phyloP scores from a whole-genome alignment of 495 filamentous ascomycete species.

The Chaetomium fimeti region DNA sequence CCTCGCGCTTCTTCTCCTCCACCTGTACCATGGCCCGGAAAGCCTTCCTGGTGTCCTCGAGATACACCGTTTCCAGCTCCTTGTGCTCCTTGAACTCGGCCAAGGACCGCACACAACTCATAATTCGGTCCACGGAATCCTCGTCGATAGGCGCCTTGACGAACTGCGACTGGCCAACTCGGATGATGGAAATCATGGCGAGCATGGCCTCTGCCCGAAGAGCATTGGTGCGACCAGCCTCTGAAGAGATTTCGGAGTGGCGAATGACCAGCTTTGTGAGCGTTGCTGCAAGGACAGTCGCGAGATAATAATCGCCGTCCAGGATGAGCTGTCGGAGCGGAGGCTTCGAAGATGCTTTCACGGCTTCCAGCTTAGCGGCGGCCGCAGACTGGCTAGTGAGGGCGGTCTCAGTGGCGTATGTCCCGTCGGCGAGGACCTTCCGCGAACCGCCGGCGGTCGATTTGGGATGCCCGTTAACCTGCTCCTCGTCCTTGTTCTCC shows the following conservation, averaged over 20 bases:
- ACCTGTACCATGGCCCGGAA: slow-evolving; percentile 98
- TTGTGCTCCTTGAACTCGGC: slow-evolving; percentile 88
- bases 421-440: slow-evolving; percentile 93
- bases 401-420: slow-evolving; percentile 94
- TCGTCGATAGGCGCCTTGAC: slow-evolving; percentile 97
- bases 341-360: slow-evolving; percentile 95
- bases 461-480: slow-evolving; percentile 79
- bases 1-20: slow-evolving; percentile 94
- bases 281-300: slow-evolving; percentile 88
- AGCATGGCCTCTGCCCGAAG: slow-evolving; percentile 97
- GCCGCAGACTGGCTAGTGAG: slow-evolving; percentile 88
- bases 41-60: slow-evolving; percentile 93
- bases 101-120: slow-evolving; percentile 91
- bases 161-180: slow-evolving; percentile 95
- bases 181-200: slow-evolving; percentile 98
- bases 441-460: slow-evolving; percentile 75
- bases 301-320: slow-evolving; percentile 97
- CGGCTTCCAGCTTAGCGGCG: slow-evolving; percentile 88
- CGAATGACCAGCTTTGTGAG: slow-evolving; percentile 98
- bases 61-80: slow-evolving; percentile 85
- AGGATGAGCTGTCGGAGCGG: slow-evolving; percentile 92
- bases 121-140: slow-evolving; percentile 94
- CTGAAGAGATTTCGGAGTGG: slow-evolving; percentile 89
- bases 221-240: slow-evolving; percentile 84
- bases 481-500: slow-evolving; percentile 61